Evolutionary conservation across 768 basidiomycete species (phyloP), one percentile per base, ranked within the genome.

Genomic region (Cystobasidium ongulense): DNA sequence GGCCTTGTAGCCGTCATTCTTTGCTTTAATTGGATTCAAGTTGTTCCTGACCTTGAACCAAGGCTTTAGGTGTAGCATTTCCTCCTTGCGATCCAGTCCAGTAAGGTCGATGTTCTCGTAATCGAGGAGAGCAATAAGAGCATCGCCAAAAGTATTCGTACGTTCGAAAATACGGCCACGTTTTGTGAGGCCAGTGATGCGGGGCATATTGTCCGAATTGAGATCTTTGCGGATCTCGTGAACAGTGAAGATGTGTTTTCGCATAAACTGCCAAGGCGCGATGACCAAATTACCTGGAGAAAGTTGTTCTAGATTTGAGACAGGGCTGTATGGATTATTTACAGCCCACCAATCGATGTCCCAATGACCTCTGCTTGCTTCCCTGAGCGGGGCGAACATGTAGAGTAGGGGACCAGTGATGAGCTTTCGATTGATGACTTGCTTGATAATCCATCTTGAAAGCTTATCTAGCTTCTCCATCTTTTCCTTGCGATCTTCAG

Each of bases 351-450:
- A 76, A 57, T 79, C 78, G 65, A 79, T 31, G 1, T 66, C 61
- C 21, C 29, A 59, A 33, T 83, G 81, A 50, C 80, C 78, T n/a
- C 8, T 39, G 13, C 10, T 35, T 7, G 18, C n/a, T 54, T 54
- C 33, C 1, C 82, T 83, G 61, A 92, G 80, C 3, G 89, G 90
- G 27, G 89, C 86, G 41, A 92, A 81, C 79, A 86, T 90, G 74
- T 87, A 84, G 71, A 86, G 85, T 59, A 87, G 82, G 7, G 84
- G 84, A 1, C 82, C 81, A 25, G 75, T 65, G 36, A 46, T 61
- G 11, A 74, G 36, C 36, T 74, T 72, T 29, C 39, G 70, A 21
- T 46, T 53, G 59, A 76, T 33, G 1, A 41, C 17, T 0, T 75
- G 75, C 39, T 79, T 77, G 41, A 90, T 83, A 18, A 86, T 86